Evolutionary conservation across 2,329 filamentous ascomycete genomes (phyloP), one percentile per base, ranked within the genome.

Genomic region (Beauveria sp.): DNA sequence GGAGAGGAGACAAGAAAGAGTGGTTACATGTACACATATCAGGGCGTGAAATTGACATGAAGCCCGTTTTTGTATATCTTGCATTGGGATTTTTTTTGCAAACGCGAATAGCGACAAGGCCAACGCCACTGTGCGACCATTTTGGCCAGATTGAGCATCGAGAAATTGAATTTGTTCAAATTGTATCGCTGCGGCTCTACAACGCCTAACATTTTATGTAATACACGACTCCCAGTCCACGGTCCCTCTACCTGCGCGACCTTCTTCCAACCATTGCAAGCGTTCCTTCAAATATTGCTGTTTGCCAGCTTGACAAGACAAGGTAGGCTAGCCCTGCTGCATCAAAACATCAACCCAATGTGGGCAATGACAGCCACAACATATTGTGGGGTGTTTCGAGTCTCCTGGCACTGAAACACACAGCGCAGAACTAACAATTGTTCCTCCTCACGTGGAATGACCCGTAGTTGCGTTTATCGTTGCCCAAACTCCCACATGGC

Each of bases 131-230:
- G 30, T 26, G 45, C 22, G 34, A 38, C 34, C 34, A 38, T 38
- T 14, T 6, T 38, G 34, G 34, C 34, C 34, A 38, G 34, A 38
- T 38, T 38, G 34, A 38, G 34, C 34, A 42, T 43, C 38, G 46
- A 34, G 38, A 63, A 62, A 62, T 61, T 53, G 59, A 50, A 43
- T 26, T n/a, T 46, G 20, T 60, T 60, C 40, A 53, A 26, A 14
- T 20, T 30, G 14, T 38, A 28, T 53, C 57, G 57, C 57, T 52
- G 38, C 30, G 20, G 49, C 38, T 46, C 57, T 45, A 60, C 38
- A 7, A n/a, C 34, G 46, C 46, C 56, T 1, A 18, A 51, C 9
- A 30, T 51, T 20, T 22, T 12, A 46, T 30, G 43, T 22, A 60
- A 60, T 46, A 53, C 49, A 60, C 40, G 40, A 34, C 49, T 43